These are phyloP conservation scores for Blumeriella jaapii DNA, from an alignment of 2,329 filamentous ascomycete species.

Conservation along the genomic window DNA sequence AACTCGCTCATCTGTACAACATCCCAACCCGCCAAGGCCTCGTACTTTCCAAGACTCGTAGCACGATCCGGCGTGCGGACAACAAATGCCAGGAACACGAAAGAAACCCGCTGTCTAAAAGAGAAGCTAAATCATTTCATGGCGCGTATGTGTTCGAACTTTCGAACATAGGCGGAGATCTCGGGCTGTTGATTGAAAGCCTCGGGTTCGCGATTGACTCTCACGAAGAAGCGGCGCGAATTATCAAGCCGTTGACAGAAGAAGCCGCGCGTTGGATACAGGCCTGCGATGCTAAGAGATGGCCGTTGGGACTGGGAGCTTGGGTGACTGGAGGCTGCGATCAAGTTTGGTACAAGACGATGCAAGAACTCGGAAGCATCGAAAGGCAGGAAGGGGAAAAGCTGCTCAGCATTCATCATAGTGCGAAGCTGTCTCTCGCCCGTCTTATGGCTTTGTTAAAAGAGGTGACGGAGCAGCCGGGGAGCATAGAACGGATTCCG, in stretches of 20 bases:
- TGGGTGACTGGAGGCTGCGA: neutral
- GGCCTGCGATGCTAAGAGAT: too few relatives aligned
- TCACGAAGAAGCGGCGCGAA: neutral
- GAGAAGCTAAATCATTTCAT: neutral
- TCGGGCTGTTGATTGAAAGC: neutral
- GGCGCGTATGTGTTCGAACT: neutral
- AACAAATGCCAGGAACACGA: neutral
- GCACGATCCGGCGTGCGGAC: neutral
- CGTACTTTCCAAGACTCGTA: neutral
- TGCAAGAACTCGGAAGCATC: neutral
- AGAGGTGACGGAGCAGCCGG: neutral
- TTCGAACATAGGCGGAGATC: neutral
- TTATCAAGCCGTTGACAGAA: neutral
- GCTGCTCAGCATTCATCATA: neutral
- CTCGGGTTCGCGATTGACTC: neutral
- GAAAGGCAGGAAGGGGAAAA: neutral
- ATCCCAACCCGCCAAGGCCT: neutral
- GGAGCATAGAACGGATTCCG: neutral
- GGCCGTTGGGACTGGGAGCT: neutral
- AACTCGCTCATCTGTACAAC: neutral
- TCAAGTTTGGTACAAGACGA: neutral
- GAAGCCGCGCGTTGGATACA: neutral
- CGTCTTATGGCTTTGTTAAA: neutral
- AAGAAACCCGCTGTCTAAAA: neutral
- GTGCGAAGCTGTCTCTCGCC: neutral